Evolutionary conservation across 805 yeast species (phyloP).

Genomic region (Kodamaea neixiangensis): DNA sequence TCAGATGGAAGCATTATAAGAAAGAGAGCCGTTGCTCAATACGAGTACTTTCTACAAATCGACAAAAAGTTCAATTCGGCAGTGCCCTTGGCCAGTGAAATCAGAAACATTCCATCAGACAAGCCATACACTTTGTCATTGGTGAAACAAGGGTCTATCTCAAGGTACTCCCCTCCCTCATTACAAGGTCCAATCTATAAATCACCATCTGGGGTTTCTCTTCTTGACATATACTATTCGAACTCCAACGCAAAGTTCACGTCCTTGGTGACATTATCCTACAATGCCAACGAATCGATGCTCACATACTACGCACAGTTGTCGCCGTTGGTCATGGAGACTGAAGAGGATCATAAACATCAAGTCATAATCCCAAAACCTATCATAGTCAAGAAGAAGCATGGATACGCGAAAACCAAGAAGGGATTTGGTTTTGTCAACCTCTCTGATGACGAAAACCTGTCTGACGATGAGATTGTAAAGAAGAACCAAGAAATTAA

Average conservation of each 20-base stretch:
- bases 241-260: slow-evolving; percentile 16
- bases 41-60: slow-evolving; percentile 17
- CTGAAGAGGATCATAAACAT: neutral
- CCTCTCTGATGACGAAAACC: slow-evolving; percentile 8
- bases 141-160: neutral
- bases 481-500: slow-evolving; percentile 5
- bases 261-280: slow-evolving; percentile 17
- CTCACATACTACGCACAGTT: slow-evolving; percentile 26
- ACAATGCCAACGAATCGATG: slow-evolving; percentile 7
- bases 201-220: neutral
- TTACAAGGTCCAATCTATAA: slow-evolving; percentile 29
- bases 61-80: slow-evolving; percentile 14
- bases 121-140: slow-evolving; percentile 4
- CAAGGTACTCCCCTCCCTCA: slow-evolving; percentile 4
- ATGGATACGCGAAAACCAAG: slow-evolving; percentile 19
- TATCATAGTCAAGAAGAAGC: neutral
- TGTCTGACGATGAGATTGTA: slow-evolving; percentile 6
- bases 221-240: slow-evolving; percentile 9
- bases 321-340: slow-evolving; percentile 29
- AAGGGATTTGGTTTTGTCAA: slow-evolving; percentile 35
- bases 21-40: slow-evolving; percentile 19
- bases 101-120: slow-evolving; percentile 6
- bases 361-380: neutral
- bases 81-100: slow-evolving; percentile 16
- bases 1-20: slow-evolving; percentile 15